Evolutionary conservation across 352 stramenopile genomes (phyloP), one percentile per base, ranked within the genome.

Genomic region (Phytophthora chlamydospora): DNA sequence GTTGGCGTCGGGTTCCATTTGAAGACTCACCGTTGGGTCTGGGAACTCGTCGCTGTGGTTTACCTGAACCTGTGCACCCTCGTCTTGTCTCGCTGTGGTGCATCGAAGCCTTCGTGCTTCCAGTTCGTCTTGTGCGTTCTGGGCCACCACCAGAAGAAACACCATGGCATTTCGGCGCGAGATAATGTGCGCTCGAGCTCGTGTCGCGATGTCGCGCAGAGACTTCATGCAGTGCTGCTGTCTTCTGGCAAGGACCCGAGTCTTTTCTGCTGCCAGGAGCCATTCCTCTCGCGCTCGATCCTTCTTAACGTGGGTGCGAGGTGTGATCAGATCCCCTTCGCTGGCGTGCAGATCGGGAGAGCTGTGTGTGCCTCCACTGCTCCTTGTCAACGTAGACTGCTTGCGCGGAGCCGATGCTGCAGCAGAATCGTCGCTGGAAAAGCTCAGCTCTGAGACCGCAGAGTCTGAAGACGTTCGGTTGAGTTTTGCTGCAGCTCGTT

Each of bases 181-280:
- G 5, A 41, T 2, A 9, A 80, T 56, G 31, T 78, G 57, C 7
- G 51, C 54, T 9, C 65, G 71, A 17, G 77, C 77, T 29, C 59
- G 72, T n/a, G 36, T 33, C 12, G 69, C 77, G n/a, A 87, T 74
- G 14, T 80, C 73, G 13, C 72, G 73, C 6, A 87, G 42, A 10
- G 71, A 77, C 34, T 76, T 76, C 21, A 79, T 61, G 42, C 74
- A 84, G 40, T 80, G 73, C 12, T 83, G 50, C 45, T 87, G 77
- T 36, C 76, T 71, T n/a, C 77, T 73, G 4, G 72, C 69, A 6
- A 84, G 57, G 24, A 87, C 63, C 9, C 72, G 72, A 46, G 68
- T 66, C 13, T 76, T 76, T 66, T 87, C 77, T 14, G 72, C 66
- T 3, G 62, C 71, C 6, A 87, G 51, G 21, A 87, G 62, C 47